A percentile compares a stretch with the other conserved stretches of the same genome.
Conservation (phyloP, 176 grass and related monocot species). For the Oryza rufipogon region DNA sequence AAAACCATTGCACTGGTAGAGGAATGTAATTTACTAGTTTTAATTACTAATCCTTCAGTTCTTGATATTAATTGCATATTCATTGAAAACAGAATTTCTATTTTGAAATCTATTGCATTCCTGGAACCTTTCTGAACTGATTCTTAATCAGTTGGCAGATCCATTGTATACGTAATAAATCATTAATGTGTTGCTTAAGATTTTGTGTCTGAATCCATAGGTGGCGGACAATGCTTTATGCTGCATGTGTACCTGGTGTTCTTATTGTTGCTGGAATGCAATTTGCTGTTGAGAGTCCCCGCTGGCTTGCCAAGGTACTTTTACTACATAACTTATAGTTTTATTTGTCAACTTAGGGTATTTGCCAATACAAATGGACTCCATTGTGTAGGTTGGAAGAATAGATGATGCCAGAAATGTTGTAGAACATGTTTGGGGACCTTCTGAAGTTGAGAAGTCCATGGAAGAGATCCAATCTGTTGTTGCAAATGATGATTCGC, state of each 20-base stretch:
- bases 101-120: background rate
- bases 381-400: conserved; percentile 78
- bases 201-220: conserved; percentile 45
- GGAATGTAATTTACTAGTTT: background rate
- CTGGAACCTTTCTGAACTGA: conserved; percentile 26
- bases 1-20: conserved; percentile 4
- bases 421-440: conserved; percentile 79
- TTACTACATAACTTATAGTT: conserved; percentile 14
- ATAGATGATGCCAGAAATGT: conserved; percentile 69
- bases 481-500: conserved; percentile 55
- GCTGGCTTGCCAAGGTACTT: conserved; percentile 91
- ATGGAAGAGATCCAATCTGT: conserved; percentile 82
- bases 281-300: conserved; percentile 93
- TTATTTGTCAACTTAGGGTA: conserved; percentile 16
- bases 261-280: conserved; percentile 88
- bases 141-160: conserved; percentile 13
- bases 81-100: background rate
- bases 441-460: conserved; percentile 73
- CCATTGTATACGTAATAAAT: background rate
- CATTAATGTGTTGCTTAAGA: conserved; percentile 8
- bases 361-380: conserved; percentile 25
- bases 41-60: conserved; percentile 17
- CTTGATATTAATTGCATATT: background rate
- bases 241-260: conserved; percentile 84
- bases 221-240: conserved; percentile 94